Evolutionary conservation across 202 grass and related monocot species (phyloP).

Genomic region (Tripidium arundinaceum): DNA sequence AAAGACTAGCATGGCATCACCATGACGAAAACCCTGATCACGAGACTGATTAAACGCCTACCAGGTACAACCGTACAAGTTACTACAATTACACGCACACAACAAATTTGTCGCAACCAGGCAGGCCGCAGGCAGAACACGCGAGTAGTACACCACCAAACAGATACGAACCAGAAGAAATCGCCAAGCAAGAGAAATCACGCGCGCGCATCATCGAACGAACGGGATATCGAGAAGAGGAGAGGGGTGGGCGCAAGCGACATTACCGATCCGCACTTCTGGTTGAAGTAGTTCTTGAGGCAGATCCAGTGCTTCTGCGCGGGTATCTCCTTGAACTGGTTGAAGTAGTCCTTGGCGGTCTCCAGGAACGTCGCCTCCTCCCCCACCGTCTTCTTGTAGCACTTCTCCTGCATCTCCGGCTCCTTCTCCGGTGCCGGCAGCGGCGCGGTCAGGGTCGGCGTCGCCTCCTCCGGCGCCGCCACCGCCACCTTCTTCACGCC

Average conservation of each 20-base stretch:
- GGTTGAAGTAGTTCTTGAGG: constrained; percentile 60
- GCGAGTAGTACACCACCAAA: not conserved
- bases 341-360: constrained; percentile 55
- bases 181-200: not conserved
- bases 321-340: constrained; percentile 47
- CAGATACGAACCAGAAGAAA: not conserved
- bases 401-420: not conserved
- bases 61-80: not conserved
- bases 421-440: not conserved
- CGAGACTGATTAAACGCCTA: not conserved
- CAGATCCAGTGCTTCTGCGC: constrained; percentile 67
- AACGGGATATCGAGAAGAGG: not conserved
- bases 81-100: not conserved
- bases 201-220: not conserved
- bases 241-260: not conserved
- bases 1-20: not conserved
- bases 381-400: constrained; percentile 63
- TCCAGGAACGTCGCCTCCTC: constrained; percentile 41
- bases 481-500: not conserved
- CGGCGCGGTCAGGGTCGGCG: not conserved
- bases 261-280: constrained; percentile 42
- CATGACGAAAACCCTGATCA: too few relatives aligned
- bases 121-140: not conserved
- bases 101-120: not conserved
- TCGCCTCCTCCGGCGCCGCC: not conserved